phyloP scores from a whole-genome alignment of 768 basidiomycete species.

The Tulasnella sp. region DNA sequence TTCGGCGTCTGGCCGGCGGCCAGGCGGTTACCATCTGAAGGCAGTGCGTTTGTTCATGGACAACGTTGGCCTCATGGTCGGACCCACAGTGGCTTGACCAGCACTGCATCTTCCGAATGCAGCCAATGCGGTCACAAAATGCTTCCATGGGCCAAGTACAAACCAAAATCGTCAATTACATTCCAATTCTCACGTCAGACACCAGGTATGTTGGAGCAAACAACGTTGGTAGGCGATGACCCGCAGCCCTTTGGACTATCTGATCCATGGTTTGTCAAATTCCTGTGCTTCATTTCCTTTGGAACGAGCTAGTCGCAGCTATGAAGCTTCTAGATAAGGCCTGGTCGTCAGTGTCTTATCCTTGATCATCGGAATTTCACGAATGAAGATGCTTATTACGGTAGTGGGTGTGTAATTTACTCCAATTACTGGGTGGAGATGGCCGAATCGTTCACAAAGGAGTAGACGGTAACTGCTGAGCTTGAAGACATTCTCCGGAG shows the following conservation, averaged over 20 bases:
- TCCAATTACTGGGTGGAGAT: no score
- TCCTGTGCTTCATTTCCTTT: constrained; percentile 2
- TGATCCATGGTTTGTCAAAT: background rate
- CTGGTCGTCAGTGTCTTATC: background rate
- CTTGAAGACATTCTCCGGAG: no score
- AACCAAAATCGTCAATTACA: background rate
- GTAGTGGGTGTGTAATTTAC: background rate
- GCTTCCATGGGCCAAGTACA: background rate
- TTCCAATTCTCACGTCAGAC: no score
- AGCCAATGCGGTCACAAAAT: background rate
- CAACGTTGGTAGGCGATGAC: background rate
- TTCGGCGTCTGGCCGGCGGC: background rate
- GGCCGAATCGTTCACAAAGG: no score
- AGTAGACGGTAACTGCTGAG: no score
- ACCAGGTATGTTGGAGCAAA: background rate
- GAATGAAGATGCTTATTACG: no score
- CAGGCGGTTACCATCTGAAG: background rate
- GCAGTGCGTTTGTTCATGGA: no score
- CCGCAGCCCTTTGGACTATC: background rate
- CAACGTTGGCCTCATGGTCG: background rate
- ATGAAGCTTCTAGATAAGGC: background rate
- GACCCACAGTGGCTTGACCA: background rate
- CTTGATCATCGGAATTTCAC: background rate
- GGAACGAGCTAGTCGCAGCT: background rate
- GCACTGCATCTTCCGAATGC: background rate